phyloP scores from a whole-genome alignment of 2,329 filamentous ascomycete species.

The Tolypocladium paradoxum region DNA sequence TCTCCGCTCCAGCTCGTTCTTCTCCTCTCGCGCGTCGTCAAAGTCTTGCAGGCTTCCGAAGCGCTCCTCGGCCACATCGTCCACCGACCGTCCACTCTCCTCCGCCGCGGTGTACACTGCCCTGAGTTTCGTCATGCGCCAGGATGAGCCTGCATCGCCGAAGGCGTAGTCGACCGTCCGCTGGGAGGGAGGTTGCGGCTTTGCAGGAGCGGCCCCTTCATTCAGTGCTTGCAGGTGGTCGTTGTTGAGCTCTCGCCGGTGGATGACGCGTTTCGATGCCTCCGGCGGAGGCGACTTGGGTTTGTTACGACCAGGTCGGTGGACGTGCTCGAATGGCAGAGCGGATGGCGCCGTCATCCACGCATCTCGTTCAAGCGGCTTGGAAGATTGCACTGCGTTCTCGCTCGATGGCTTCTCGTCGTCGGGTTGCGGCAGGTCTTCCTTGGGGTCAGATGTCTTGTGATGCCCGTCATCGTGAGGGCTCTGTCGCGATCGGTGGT shows the following conservation, averaged over 20 bases:
- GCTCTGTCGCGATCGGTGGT: conserved; percentile 29
- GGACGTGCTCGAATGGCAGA: conserved; percentile 74
- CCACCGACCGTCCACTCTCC: conserved; percentile 59
- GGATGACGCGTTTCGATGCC: conserved; percentile 60
- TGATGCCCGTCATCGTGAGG: conserved; percentile 17
- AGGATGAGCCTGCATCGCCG: conserved; percentile 80
- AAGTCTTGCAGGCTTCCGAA: conserved; percentile 77
- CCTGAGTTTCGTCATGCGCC: conserved; percentile 93
- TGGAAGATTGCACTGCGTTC: conserved; percentile 13
- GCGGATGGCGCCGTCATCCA: conserved; percentile 92
- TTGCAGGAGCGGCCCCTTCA: conserved; percentile 24
- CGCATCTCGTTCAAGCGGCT: conserved; percentile 57
- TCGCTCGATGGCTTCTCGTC: conserved; percentile 30
- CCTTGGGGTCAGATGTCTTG: conserved; percentile 36
- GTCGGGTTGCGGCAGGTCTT: conserved; percentile 39
- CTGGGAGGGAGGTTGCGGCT: conserved; percentile 34
- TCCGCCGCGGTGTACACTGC: conserved; percentile 73
- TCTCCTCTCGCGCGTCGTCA: conserved; percentile 87
- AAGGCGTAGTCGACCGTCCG: conserved; percentile 63
- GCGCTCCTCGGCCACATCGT: conserved; percentile 73
- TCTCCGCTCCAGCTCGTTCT: conserved; percentile 77
- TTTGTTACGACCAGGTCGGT: conserved; percentile 42
- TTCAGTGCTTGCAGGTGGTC: conserved; percentile 47
- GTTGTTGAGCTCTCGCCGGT: conserved; percentile 71
- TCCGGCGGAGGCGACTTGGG: conserved; percentile 40